Evolutionary conservation across 163 green algal species (phyloP).

Genomic region (Trebouxia gelatinosa): DNA sequence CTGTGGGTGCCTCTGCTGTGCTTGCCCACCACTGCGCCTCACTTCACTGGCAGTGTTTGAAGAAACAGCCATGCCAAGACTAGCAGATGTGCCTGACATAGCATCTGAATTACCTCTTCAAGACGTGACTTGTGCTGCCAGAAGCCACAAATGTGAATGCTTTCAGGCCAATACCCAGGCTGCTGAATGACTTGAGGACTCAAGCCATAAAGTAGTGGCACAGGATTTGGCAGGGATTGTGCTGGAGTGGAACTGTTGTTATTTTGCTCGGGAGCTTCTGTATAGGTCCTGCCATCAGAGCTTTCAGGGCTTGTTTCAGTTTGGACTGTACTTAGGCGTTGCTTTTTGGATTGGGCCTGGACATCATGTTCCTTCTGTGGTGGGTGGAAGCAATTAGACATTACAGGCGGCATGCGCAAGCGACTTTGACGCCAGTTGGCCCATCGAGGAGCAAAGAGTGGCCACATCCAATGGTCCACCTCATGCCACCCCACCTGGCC

Average conservation of each 20-base stretch:
- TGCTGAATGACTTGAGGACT: constrained; percentile 43
- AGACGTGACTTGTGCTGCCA: constrained; percentile 42
- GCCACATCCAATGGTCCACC: constrained; percentile 79
- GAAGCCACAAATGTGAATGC: constrained; percentile 49
- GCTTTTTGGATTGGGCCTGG: too few species aligned
- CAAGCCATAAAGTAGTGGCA: constrained; percentile 59
- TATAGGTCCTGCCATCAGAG: too few species aligned
- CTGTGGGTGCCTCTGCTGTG: too few species aligned
- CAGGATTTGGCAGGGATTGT: not conserved
- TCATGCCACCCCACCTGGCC: constrained; percentile 45
- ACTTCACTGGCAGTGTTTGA: too few species aligned
- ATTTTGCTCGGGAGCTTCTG: too few species aligned
- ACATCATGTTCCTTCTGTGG: too few species aligned
- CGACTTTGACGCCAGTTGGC: constrained; percentile 47
- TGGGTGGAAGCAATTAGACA: too few species aligned
- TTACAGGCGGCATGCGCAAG: not conserved
- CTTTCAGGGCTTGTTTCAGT: not conserved
- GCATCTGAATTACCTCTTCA: constrained; percentile 59
- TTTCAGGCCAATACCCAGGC: constrained; percentile 52
- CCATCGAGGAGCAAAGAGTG: constrained; percentile 70
- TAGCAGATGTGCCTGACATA: too few species aligned
- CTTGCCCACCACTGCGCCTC: too few species aligned
- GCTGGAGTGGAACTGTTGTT: too few species aligned
- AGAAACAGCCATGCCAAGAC: too few species aligned
- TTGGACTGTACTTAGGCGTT: too few species aligned